Evolutionary conservation across 2,329 filamentous ascomycete species (phyloP).

Genomic region (Sporothrix pseudoabietina): DNA sequence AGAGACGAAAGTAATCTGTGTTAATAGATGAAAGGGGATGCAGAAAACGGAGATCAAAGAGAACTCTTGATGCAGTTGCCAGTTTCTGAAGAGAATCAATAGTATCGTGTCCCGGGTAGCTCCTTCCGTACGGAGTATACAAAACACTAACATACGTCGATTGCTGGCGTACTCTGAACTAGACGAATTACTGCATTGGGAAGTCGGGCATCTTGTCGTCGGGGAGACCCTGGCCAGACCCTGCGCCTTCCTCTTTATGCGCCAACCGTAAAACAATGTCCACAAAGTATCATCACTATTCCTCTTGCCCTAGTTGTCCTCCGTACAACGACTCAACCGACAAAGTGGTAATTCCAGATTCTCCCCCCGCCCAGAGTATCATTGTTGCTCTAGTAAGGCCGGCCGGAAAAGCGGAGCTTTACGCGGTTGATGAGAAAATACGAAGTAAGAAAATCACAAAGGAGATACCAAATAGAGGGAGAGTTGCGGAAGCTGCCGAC

Average conservation of each 20-base stretch:
- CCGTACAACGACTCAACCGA: background rate
- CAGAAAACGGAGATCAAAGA: background rate
- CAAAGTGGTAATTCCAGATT: background rate
- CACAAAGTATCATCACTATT: background rate
- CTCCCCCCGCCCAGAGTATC: background rate
- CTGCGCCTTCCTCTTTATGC: background rate
- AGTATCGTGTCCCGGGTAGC: background rate
- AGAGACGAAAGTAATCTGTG: background rate
- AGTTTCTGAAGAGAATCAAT: background rate
- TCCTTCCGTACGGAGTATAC: background rate
- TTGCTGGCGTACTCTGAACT: background rate
- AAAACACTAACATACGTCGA: background rate
- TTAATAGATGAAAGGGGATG: background rate
- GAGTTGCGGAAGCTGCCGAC: background rate
- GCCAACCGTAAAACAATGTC: background rate
- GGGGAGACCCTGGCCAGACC: background rate
- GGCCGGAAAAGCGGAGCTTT: background rate
- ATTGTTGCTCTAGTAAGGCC: background rate
- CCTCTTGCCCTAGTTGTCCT: background rate
- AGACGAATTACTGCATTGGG: conserved; percentile 7
- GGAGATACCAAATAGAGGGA: background rate
- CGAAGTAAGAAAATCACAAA: background rate
- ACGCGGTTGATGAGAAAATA: background rate
- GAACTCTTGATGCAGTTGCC: background rate
- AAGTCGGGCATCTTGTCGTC: background rate